Base-by-base conservation (phyloP, 2,329 filamentous ascomycete genomes). In the Fusarium palustre region DNA sequence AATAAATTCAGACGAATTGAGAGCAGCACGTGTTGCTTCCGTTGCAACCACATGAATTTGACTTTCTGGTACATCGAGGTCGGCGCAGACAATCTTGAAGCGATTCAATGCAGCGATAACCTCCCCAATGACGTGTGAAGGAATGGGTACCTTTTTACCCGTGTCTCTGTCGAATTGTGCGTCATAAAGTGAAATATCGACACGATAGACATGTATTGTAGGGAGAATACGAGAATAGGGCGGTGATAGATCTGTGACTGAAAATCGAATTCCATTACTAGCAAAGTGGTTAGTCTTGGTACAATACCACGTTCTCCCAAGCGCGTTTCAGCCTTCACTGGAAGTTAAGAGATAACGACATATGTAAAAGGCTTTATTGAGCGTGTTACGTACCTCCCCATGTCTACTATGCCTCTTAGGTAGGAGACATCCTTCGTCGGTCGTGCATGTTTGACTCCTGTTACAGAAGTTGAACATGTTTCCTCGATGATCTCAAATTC, bases 131-230 rank as follows among this genome's bases (percentile, higher is more conserved):
- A 49, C 34, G 9, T 63, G 13, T 18, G 20, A 24, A 3, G 59
- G 60, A 16, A 68, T 69, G 0, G 66, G 60, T 36, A 69, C 34
- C 7, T 61, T 39, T 1, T 56, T 24, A 2, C 65, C 65, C 2
- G 53, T 68, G 18, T 68, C 65, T 15, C 58, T 41, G 41, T 67
- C 59, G 11, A 68, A 64, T 22, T 68, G 63, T 2, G 54, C 65
- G n/a, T 67, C 65, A 24, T 68, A 68, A 16, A 68, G 65, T 42
- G 63, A 68, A 25, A 67, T 67, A 12, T 52, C 42, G 1, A 68
- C 65, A 41, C 65, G 65, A 48, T 68, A 68, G 30, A 68, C 65
- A 30, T 68, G 53, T 12, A 64, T 4, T 12, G 65, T 68, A 1
- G 65, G 65, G 9, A 68, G 58, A 50, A 68, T 68, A 8, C 65